Conservation (phyloP, 805 yeast genomes). For the Metschnikowia arizonensis region DNA sequence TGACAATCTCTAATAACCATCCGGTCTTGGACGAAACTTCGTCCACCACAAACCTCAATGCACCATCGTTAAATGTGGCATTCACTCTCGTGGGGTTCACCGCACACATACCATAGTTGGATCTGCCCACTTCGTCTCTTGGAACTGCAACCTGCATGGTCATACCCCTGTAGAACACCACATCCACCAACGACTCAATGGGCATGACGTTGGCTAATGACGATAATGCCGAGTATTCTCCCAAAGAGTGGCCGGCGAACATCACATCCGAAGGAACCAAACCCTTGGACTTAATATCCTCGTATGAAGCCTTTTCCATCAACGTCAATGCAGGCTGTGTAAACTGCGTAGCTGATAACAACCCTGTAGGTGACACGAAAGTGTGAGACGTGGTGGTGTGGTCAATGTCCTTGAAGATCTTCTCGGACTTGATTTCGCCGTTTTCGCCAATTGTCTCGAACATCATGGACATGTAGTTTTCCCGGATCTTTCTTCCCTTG, state of each 20-base stretch:
- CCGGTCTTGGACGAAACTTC: slow-evolving; percentile 78
- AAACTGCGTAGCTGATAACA: slow-evolving; percentile 95
- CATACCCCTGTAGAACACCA: slow-evolving; percentile 99
- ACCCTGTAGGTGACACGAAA: slow-evolving; percentile 89
- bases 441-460: slow-evolving; percentile 88
- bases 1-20: slow-evolving; percentile 97
- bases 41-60: slow-evolving; percentile 89
- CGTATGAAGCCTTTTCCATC: slow-evolving; percentile 99
- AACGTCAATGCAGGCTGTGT: slow-evolving; percentile 98
- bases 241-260: slow-evolving; percentile 99
- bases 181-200: slow-evolving; percentile 92
- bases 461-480: slow-evolving; percentile 94
- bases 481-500: slow-evolving; percentile 90
- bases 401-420: slow-evolving; percentile 89
- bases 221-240: slow-evolving; percentile 97
- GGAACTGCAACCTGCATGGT: slow-evolving; percentile 99
- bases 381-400: slow-evolving; percentile 79
- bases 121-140: slow-evolving; percentile 90
- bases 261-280: slow-evolving; percentile 88
- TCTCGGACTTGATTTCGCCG: slow-evolving; percentile 83
- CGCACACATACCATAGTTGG: slow-evolving; percentile 99
- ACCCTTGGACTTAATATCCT: slow-evolving; percentile 95
- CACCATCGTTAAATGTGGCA: slow-evolving; percentile 85
- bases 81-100: slow-evolving; percentile 94
- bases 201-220: slow-evolving; percentile 99